These are phyloP conservation scores for Cladosporium austrohemisphaericum DNA, from an alignment of 2,329 filamentous ascomycete species.

Conservation along the genomic window DNA sequence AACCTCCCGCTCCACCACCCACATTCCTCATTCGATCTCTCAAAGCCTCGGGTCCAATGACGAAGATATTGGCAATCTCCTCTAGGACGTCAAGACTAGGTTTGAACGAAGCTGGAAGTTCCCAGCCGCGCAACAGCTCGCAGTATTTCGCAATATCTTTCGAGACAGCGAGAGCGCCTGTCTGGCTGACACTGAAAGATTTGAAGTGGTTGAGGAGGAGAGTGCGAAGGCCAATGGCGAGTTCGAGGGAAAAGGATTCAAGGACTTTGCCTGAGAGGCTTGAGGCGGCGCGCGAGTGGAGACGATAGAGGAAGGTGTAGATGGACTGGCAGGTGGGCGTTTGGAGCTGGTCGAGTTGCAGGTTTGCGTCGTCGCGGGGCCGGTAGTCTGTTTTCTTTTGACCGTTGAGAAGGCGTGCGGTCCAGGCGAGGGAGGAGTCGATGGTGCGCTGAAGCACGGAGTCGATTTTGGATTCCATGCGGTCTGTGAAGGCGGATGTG, in stretches of 20 bases:
- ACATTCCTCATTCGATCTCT: conserved; percentile 49
- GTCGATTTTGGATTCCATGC: conserved; percentile 81
- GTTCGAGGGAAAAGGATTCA: conserved; percentile 75
- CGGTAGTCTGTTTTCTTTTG: conserved; percentile 90
- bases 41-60: conserved; percentile 66
- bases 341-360: conserved; percentile 68
- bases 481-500: conserved; percentile 66
- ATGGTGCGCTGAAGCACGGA: conserved; percentile 65
- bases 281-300: conserved; percentile 59
- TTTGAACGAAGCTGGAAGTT: conserved; percentile 55
- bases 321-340: conserved; percentile 81
- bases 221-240: conserved; percentile 72
- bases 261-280: conserved; percentile 82
- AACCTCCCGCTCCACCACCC: conserved; percentile 33
- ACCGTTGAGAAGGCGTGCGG: conserved; percentile 64
- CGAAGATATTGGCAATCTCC: conserved; percentile 93
- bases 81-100: conserved; percentile 73
- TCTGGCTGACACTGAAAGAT: conserved; percentile 87
- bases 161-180: conserved; percentile 88
- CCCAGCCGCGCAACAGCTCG: conserved; percentile 79
- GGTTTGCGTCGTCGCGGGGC: conserved; percentile 71
- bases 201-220: conserved; percentile 91
- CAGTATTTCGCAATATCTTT: conserved; percentile 96
- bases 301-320: conserved; percentile 69
- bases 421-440: conserved; percentile 72